phyloP scores from a whole-genome alignment of 2,329 filamentous ascomycete genomes.

The Neonectria hederae region DNA sequence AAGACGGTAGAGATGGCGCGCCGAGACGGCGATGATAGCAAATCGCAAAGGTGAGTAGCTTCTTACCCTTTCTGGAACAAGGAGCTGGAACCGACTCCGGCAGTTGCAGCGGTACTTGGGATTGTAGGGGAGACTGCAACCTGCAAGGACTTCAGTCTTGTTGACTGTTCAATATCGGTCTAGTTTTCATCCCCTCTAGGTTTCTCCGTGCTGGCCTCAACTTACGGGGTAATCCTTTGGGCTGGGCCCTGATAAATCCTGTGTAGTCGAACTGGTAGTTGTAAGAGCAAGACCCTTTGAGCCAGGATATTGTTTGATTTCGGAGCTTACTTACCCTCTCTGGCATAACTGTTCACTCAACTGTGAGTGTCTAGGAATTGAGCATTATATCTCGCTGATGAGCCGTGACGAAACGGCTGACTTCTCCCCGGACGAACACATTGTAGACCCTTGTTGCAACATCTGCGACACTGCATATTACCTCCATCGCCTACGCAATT shows the following conservation, averaged over 20 bases:
- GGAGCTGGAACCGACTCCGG: conserved; percentile 18
- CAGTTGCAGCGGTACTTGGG: conserved; percentile 10
- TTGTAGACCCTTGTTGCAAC: conserved; percentile 21
- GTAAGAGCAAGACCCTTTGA: not conserved
- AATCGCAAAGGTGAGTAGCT: conserved; percentile 28
- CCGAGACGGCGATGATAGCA: conserved; percentile 31
- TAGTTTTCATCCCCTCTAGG: not conserved
- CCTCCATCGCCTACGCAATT: conserved; percentile 27
- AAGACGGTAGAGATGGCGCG: conserved; percentile 21
- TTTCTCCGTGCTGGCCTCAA: rapidly evolving
- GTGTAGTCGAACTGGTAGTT: conserved; percentile 26
- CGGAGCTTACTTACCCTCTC: conserved; percentile 17
- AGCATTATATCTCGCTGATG: conserved; percentile 36
- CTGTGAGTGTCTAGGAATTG: conserved; percentile 32
- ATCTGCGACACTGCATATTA: conserved; percentile 14
- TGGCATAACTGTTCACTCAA: conserved; percentile 36
- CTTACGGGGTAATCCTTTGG: conserved; percentile 18
- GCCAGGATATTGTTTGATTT: too few species aligned
- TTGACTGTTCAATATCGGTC: not conserved
- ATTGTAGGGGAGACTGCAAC: conserved; percentile 1
- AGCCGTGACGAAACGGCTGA: conserved; percentile 31
- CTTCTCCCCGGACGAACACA: conserved; percentile 24
- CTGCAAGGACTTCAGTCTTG: not conserved
- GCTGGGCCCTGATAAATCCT: conserved; percentile 18
- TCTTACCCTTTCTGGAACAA: conserved; percentile 31